These are phyloP conservation scores for Phialophora tarda DNA, from an alignment of 2,329 filamentous ascomycete genomes.

Conservation along the genomic window DNA sequence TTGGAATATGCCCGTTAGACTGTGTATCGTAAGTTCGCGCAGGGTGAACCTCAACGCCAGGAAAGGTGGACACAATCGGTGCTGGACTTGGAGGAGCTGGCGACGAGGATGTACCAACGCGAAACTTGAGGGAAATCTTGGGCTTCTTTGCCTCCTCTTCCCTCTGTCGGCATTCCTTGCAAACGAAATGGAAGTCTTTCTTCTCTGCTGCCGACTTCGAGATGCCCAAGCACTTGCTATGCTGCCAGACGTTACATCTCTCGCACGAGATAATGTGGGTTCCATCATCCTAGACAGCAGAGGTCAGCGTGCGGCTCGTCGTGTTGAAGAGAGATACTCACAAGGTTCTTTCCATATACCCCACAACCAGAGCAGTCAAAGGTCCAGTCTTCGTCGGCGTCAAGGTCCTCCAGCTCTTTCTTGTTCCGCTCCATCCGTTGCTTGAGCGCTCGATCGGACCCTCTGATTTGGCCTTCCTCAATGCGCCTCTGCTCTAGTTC, in stretches of 20 bases:
- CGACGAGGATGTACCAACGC: constrained; percentile 49
- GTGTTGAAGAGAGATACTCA: constrained; percentile 44
- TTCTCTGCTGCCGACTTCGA: constrained; percentile 78
- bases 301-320: neutral
- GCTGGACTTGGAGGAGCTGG: constrained; percentile 35
- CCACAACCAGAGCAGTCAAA: constrained; percentile 93
- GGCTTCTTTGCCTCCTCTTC: constrained; percentile 66
- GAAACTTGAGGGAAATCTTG: constrained; percentile 67
- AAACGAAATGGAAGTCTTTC: constrained; percentile 87
- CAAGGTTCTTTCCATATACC: constrained; percentile 79
- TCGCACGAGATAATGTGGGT: constrained; percentile 94
- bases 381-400: constrained; percentile 82
- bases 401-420: constrained; percentile 74
- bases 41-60: constrained; percentile 28
- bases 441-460: constrained; percentile 81
- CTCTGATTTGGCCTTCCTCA: constrained; percentile 61
- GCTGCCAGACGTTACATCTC: constrained; percentile 93
- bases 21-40: constrained; percentile 19
- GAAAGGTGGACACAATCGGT: constrained; percentile 23
- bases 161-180: constrained; percentile 74
- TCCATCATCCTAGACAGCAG: constrained; percentile 73
- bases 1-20: constrained; percentile 39
- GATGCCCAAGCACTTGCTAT: constrained; percentile 88
- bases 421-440: constrained; percentile 80
- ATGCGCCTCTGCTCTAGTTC: constrained; percentile 74